Percentiles rank a stretch among this genome's conserved stretches.
Evolutionary conservation across 352 stramenopile species (phyloP).

Genomic region (Pythium scleroteichum): DNA sequence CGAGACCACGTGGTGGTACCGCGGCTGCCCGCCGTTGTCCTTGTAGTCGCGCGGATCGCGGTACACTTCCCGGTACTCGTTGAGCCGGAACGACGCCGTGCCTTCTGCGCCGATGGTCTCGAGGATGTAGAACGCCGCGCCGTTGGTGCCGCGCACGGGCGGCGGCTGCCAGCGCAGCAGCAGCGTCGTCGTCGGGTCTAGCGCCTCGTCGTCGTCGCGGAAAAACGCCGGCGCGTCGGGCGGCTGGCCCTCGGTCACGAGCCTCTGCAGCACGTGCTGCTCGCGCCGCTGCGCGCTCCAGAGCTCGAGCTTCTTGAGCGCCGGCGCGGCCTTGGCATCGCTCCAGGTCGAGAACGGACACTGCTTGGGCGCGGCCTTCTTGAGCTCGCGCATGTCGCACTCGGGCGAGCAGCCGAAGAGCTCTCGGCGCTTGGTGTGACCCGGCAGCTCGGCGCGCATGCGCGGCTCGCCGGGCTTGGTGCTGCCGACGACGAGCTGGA

Average conservation of each 20-base stretch:
- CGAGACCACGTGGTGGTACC: slow-evolving; percentile 71
- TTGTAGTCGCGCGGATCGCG: slow-evolving; percentile 87
- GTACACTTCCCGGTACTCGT: slow-evolving; percentile 81
- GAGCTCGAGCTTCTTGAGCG: slow-evolving; percentile 70
- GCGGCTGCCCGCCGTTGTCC: slow-evolving; percentile 75
- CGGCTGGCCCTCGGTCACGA: slow-evolving; percentile 67
- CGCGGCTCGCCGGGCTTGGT: slow-evolving; percentile 42
- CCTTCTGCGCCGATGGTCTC: slow-evolving; percentile 80
- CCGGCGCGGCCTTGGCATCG: slow-evolving; percentile 49
- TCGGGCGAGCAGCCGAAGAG: slow-evolving; percentile 61
- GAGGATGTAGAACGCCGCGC: slow-evolving; percentile 80
- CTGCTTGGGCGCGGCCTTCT: slow-evolving; percentile 46
- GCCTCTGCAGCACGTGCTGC: slow-evolving; percentile 62
- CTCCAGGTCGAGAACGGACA: slow-evolving; percentile 69
- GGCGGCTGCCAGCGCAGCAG: slow-evolving; percentile 69
- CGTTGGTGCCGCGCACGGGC: slow-evolving; percentile 59
- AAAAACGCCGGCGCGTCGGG: slow-evolving; percentile 60
- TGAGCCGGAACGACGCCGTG: slow-evolving; percentile 60
- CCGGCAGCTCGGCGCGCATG: slow-evolving; percentile 68
- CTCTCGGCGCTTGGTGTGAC: slow-evolving; percentile 63
- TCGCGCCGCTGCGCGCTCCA: slow-evolving; percentile 73
- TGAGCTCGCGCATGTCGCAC: slow-evolving; percentile 67
- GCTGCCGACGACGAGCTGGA: slow-evolving; percentile 71
- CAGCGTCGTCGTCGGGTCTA: slow-evolving; percentile 75
- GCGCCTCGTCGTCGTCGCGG: slow-evolving; percentile 43